Evolutionary conservation across 1,284 basidiomycete genomes (phyloP).

Genomic region (Wolfiporia cocos): DNA sequence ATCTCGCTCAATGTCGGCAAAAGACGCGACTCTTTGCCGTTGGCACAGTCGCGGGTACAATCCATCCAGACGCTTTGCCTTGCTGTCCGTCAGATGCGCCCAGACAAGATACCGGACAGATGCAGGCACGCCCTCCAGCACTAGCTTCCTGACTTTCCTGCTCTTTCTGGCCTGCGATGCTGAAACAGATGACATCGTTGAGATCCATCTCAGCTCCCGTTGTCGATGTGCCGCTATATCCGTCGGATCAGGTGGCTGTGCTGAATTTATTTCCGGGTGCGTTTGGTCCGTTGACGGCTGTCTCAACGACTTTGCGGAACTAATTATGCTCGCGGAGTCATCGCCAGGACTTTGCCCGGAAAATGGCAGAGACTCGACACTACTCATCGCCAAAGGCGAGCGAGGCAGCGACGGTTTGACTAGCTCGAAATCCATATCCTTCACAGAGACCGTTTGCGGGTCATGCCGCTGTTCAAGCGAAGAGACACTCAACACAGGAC

Average conservation of each 20-base stretch:
- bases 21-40: slow-evolving; percentile 48
- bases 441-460: slow-evolving; percentile 55
- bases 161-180: slow-evolving; percentile 67
- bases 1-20: slow-evolving; percentile 58
- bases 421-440: slow-evolving; percentile 77
- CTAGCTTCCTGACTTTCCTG: slow-evolving; percentile 79
- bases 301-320: slow-evolving; percentile 36
- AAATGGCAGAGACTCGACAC: slow-evolving; percentile 44
- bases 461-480: slow-evolving; percentile 36
- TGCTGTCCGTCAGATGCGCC: slow-evolving; percentile 75
- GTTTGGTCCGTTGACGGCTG: slow-evolving; percentile 1
- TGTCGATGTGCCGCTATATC: slow-evolving; percentile 65
- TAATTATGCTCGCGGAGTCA: slow-evolving; percentile 45
- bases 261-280: slow-evolving; percentile 1
- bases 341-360: slow-evolving; percentile 26
- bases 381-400: slow-evolving; percentile 37
- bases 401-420: slow-evolving; percentile 50
- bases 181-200: slow-evolving; percentile 55
- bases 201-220: slow-evolving; percentile 72
- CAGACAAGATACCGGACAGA: slow-evolving; percentile 83
- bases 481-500: slow-evolving; percentile 33
- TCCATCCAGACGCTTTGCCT: slow-evolving; percentile 60
- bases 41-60: slow-evolving; percentile 64
- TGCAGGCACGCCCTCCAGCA: slow-evolving; percentile 79
- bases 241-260: slow-evolving; percentile 10